Base-by-base conservation (phyloP, 169 alveolate genomes). In the Eimeria sp. region DNA sequence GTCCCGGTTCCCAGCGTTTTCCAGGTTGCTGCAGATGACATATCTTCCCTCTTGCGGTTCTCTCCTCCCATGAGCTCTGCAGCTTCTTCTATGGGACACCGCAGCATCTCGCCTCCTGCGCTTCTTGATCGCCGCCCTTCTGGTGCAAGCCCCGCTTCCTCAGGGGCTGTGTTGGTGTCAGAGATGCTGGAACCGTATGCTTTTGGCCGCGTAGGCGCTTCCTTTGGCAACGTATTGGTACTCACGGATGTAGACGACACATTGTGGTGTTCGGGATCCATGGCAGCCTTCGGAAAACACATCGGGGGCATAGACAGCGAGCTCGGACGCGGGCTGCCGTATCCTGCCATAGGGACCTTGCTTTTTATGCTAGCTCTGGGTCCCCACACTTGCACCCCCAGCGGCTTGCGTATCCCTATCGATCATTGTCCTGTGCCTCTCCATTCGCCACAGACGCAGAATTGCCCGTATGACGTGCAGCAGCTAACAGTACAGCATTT, bases 231-330 rank as follows among this genome's bases (percentile, higher is more conserved):
- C 25, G 76, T 82, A 2, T 61, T 93, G 47, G 86, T 93, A 10
- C 76, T 93, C 51, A 82, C 96, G 9, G 96, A 93, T 65, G 61
- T 93, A 34, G 96, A 93, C 47, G 96, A 93, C 34, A 93, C 96
- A n/a, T 57, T 93, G 67, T 93, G 96, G 96, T 65, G 72, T 20
- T 93, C 96, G 51, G 96, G 96, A n/a, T 63, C 75, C 40, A 61
- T 75, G 93, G 58, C 86, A 10, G 84, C 83, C 45, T 87, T 49
- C 49, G 93, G 93, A 4, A 82, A 93, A 34, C 76, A 72, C 67
- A 25, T 93, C 6, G 96, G 96, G 49, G 96, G 96, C 34, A 78
- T 93, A 1, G 96, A 93, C 88, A 51, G 51, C 61, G 93, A 93
- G 54, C 20, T 82, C 27, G 49, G 67, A 2, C 86, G 96, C 0